phyloP scores from a whole-genome alignment of 768 basidiomycete species.

The Coprinopsis sp. region DNA sequence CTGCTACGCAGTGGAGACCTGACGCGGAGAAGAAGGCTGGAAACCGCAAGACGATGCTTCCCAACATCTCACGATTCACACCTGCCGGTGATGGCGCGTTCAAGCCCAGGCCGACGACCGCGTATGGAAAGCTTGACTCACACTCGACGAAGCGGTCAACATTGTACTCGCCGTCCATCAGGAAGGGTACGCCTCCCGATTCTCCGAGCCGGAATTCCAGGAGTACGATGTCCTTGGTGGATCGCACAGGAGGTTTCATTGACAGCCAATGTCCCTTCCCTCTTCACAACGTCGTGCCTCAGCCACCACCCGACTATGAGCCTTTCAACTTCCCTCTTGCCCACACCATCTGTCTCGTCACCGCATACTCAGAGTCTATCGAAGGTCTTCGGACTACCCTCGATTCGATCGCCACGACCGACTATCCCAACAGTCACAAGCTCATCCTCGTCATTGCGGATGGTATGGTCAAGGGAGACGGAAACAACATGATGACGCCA shows the following conservation, averaged over 20 bases:
- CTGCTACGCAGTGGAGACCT: slow-evolving; percentile 84
- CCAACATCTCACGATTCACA: slow-evolving; percentile 71
- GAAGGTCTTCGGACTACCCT: slow-evolving; percentile 96
- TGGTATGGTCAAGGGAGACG: slow-evolving; percentile 96
- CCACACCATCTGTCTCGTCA: slow-evolving; percentile 93
- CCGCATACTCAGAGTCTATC: slow-evolving; percentile 95
- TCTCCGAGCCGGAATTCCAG: slow-evolving; percentile 71
- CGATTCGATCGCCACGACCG: slow-evolving; percentile 97
- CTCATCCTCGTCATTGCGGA: slow-evolving; percentile 93
- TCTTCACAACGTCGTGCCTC: slow-evolving; percentile 82
- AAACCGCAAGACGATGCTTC: slow-evolving; percentile 57
- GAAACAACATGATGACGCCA: slow-evolving; percentile 84
- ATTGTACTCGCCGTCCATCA: slow-evolving; percentile 43
- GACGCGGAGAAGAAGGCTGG: slow-evolving; percentile 73
- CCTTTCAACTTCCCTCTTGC: slow-evolving; percentile 95
- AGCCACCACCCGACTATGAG: slow-evolving; percentile 86
- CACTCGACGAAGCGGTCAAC: slow-evolving; percentile 58
- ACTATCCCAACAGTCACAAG: slow-evolving; percentile 98
- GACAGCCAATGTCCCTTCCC: slow-evolving; percentile 92
- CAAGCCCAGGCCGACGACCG: slow-evolving; percentile 54
- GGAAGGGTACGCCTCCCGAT: slow-evolving; percentile 65
- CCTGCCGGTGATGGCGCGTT: slow-evolving; percentile 60
- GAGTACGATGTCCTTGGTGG: slow-evolving; percentile 73
- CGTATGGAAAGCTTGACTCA: slow-evolving; percentile 66
- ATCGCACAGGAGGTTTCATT: slow-evolving; percentile 42